phyloP scores from a whole-genome alignment of 257 asterid genomes.

The Craterostigma plantagineum region DNA sequence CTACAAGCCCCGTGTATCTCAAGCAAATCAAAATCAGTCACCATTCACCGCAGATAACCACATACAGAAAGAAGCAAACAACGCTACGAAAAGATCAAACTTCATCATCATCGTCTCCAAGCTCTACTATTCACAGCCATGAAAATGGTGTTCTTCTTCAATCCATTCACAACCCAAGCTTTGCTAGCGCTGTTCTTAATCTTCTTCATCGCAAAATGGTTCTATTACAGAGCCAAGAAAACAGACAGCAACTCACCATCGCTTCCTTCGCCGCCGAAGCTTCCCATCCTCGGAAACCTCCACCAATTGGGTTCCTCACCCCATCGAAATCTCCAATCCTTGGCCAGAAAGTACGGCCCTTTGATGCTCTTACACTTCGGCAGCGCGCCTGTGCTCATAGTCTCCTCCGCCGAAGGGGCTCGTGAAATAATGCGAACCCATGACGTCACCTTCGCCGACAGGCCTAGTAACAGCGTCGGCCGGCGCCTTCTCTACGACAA shows the following conservation, averaged over 20 bases:
- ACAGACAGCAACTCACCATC: background rate
- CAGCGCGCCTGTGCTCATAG: constrained; percentile 6
- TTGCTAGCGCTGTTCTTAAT: constrained; percentile 5
- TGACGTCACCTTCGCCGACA: constrained; percentile 10
- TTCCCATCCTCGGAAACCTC: constrained; percentile 18
- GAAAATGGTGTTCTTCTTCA: too few species aligned
- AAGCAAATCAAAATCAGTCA: too few species aligned
- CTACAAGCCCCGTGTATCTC: too few species aligned
- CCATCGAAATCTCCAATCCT: constrained; percentile 8
- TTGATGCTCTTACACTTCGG: constrained; percentile 15
- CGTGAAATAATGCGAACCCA: constrained; percentile 8
- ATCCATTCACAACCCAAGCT: constrained; percentile 3
- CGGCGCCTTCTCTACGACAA: constrained; percentile 4
- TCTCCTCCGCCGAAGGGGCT: constrained; percentile 14
- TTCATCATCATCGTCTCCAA: too few species aligned
- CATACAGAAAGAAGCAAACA: too few species aligned
- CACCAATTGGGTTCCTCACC: constrained; percentile 11
- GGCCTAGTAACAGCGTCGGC: constrained; percentile 1
- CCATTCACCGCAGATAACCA: too few species aligned
- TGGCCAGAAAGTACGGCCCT: constrained; percentile 11
- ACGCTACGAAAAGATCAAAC: constrained; percentile 2
- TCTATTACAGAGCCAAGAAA: background rate
- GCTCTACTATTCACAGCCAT: too few species aligned
- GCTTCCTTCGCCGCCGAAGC: constrained; percentile 27
- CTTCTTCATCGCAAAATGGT: constrained; percentile 7